These are phyloP conservation scores for Clonostachys rosea DNA, from an alignment of 2,329 filamentous ascomycete genomes.

Conservation along the genomic window DNA sequence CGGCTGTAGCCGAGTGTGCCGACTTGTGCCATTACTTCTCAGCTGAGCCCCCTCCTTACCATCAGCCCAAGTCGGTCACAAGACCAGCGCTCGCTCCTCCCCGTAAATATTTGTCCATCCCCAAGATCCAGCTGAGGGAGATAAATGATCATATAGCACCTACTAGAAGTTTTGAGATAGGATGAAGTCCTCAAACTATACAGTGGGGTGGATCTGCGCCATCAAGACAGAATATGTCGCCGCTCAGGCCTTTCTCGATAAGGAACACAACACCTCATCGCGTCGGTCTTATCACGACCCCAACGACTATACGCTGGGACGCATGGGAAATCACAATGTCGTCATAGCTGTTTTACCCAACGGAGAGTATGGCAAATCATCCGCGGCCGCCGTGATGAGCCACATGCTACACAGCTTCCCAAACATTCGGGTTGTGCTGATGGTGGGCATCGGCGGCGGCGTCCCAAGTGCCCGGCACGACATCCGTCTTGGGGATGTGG, in stretches of 20 bases:
- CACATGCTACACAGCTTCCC: constrained; percentile 19
- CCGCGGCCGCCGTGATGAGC: constrained; percentile 14
- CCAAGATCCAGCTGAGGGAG: too few relatives aligned
- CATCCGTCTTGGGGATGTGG: constrained; percentile 29
- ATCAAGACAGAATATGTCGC: constrained; percentile 26
- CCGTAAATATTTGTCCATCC: too few relatives aligned
- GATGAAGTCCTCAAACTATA: constrained; percentile 15
- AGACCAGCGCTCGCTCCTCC: too few relatives aligned
- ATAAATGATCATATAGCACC: too few relatives aligned
- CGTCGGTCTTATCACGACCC: constrained; percentile 7
- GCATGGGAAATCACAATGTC: constrained; percentile 24
- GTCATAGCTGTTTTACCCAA: constrained; percentile 20
- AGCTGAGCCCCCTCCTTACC: too few relatives aligned
- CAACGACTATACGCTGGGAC: constrained; percentile 21
- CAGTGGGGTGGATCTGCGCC: constrained; percentile 38
- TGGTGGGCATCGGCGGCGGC: constrained; percentile 26
- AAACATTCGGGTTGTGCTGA: constrained; percentile 15
- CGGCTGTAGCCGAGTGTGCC: too few relatives aligned
- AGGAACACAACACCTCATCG: constrained; percentile 19
- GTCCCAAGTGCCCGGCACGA: constrained; percentile 19
- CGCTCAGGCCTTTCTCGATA: constrained; percentile 30
- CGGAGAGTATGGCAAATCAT: constrained; percentile 13
- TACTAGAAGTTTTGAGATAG: too few relatives aligned
- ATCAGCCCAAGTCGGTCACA: too few relatives aligned
- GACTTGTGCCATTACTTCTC: too few relatives aligned